Percentiles rank a stretch among this genome's conserved stretches.
phyloP scores from a whole-genome alignment of 2,329 filamentous ascomycete species.

The Colletotrichum chlorophyti region DNA sequence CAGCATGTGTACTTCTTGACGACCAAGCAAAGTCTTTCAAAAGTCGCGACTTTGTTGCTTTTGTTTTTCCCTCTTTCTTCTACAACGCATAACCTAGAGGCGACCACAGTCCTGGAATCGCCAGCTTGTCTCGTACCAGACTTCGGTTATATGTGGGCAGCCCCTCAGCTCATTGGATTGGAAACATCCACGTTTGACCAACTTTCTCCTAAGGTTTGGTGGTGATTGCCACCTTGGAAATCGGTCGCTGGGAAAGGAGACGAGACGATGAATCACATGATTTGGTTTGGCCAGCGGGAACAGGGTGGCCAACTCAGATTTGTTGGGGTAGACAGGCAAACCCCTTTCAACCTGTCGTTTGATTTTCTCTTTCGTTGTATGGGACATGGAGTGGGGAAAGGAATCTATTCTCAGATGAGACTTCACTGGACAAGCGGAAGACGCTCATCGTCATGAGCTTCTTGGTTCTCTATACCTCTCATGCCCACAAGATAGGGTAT shows the following conservation, averaged over 20 bases:
- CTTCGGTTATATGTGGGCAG: conserved; percentile 16
- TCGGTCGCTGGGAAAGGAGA: conserved; percentile 7
- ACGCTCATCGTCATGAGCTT: background rate
- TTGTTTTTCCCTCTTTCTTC: conserved; percentile 11
- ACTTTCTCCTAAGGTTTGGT: conserved; percentile 5
- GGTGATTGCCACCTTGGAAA: background rate
- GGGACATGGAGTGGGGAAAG: conserved; percentile 14
- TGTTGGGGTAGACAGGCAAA: conserved; percentile 23
- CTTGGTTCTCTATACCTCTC: conserved; percentile 2
- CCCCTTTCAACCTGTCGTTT: conserved; percentile 24
- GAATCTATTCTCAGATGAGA: conserved; percentile 24
- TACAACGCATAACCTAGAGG: conserved; percentile 25
- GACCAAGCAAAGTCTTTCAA: conserved; percentile 19
- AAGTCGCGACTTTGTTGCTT: conserved; percentile 1
- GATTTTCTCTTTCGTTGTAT: conserved; percentile 14
- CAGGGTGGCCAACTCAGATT: conserved; percentile 21
- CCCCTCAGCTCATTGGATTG: conserved; percentile 19
- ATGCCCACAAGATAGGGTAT: background rate
- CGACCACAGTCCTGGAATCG: conserved; percentile 7
- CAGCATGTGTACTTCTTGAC: conserved; percentile 20
- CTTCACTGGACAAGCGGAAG: conserved; percentile 4
- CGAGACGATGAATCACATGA: conserved; percentile 26
- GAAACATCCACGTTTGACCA: conserved; percentile 11
- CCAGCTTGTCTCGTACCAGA: conserved; percentile 4
- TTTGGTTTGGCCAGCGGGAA: conserved; percentile 24